phyloP scores from a whole-genome alignment of 2,329 filamentous ascomycete genomes.

The Ambrosiella beaveri region DNA sequence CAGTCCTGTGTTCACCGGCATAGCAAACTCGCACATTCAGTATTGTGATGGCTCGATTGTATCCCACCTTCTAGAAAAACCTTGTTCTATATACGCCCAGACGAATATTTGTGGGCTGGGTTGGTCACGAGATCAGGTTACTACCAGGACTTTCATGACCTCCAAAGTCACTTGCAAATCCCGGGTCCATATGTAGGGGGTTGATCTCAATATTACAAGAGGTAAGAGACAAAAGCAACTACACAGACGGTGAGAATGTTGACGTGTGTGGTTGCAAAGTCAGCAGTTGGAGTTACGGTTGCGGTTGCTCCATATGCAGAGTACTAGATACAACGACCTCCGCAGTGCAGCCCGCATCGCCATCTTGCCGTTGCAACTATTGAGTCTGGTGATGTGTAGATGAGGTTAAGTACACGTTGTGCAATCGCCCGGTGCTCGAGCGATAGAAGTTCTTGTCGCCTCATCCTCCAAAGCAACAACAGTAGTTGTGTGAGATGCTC shows the following conservation, averaged over 20 bases:
- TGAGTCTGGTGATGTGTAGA: neutral
- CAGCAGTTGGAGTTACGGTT: neutral
- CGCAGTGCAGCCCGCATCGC: neutral
- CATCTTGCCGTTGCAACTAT: neutral
- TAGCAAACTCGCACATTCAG: neutral
- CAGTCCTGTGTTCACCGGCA: too few relatives aligned
- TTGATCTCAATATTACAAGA: slow-evolving; percentile 1
- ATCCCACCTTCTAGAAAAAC: too few relatives aligned
- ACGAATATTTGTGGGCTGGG: neutral
- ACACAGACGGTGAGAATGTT: neutral
- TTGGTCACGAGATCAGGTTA: slow-evolving; percentile 5
- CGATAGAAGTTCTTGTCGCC: neutral
- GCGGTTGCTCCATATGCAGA: neutral
- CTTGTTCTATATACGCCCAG: neutral
- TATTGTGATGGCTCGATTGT: neutral
- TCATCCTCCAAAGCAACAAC: neutral
- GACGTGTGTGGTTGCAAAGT: neutral
- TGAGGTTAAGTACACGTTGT: neutral
- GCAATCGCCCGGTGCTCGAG: neutral
- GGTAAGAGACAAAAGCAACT: neutral
- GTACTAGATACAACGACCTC: neutral
- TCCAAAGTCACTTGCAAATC: neutral
- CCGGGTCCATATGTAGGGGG: neutral
- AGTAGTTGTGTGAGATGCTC: neutral
- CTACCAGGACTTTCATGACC: neutral